Evolutionary conservation across 257 asterid genomes (phyloP), one percentile per base, ranked within the genome.

Genomic region (Scutellaria baicalensis): DNA sequence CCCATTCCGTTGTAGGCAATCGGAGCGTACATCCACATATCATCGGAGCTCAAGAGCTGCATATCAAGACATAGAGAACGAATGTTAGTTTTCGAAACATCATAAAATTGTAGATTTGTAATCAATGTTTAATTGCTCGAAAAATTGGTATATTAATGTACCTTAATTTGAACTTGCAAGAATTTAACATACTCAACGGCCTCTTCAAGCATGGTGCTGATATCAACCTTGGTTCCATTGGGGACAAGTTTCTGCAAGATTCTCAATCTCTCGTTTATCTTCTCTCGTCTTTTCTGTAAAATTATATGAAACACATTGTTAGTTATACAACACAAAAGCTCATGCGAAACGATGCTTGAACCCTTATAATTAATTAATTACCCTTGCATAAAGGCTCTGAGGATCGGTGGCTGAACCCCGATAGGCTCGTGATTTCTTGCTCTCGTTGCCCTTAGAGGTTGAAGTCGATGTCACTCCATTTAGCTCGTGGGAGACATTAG

Each of bases 31-130:
- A 87, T 87, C 91, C 95, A 87, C 3, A 71, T 35, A 20, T 85
- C 89, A 69, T 87, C 91, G 45, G 89, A 85, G 81, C 91, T 87
- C 84, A 87, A 70, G 6, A 85, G 81, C 95, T 88, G 86, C 75
- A 73, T 43, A 54, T 8, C 20, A 9, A 36, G 13, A 55, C 23
- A 20, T 18, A 0, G 0, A 49, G 1, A 14, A 39, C 10, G 0
- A 5, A 1, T 8, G 38, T n/a, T 14, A 44, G 7, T 14, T n/a
- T 6, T 13, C 31, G 12, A 47, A 13, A 47, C 11, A 27, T 27
- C 4, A 3, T 27, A 1, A n/a, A n/a, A 27, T 27, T 27, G 33
- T 27, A 27, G 33, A 27, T 5, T 27, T 27, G 33, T 27, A 27
- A 27, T 27, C 2, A 27, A 27, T 27, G 5, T 27, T 27, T 27